phyloP scores from a whole-genome alignment of 1,139 yeast species.

The Pichiaceae sp. region DNA sequence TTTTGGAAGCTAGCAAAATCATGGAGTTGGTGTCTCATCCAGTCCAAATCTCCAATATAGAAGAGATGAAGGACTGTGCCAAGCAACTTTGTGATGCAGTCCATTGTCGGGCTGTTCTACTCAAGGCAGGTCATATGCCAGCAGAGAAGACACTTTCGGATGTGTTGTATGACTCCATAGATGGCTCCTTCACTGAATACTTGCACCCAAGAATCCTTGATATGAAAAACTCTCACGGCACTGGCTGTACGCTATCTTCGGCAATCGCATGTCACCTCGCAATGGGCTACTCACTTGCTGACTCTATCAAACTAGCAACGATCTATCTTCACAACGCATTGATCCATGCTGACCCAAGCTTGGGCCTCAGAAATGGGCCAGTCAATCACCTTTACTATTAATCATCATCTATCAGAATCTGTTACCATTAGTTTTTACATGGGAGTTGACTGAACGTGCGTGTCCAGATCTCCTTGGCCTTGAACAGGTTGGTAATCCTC shows the following conservation, averaged over 20 bases:
- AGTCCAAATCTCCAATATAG: too few relatives aligned
- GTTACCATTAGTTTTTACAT: constrained; percentile 3
- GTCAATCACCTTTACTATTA: constrained; percentile 41
- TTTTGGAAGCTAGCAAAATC: constrained; percentile 51
- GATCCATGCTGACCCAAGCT: constrained; percentile 23
- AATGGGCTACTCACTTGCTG: constrained; percentile 32
- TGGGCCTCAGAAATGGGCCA: constrained; percentile 45
- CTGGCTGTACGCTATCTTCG: constrained; percentile 83
- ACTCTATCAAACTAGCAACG: constrained; percentile 50
- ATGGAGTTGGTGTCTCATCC: constrained; percentile 14
- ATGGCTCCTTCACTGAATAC: constrained; percentile 33
- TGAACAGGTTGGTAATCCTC: constrained; percentile 68
- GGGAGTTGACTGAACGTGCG: constrained; percentile 39
- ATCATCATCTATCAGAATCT: not conserved
- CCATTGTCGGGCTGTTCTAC: constrained; percentile 11
- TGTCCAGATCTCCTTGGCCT: constrained; percentile 57
- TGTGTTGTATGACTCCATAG: constrained; percentile 39
- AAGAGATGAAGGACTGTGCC: constrained; percentile 5
- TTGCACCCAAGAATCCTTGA: constrained; percentile 33
- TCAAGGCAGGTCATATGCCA: constrained; percentile 12
- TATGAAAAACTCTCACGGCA: constrained; percentile 67
- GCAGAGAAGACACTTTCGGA: constrained; percentile 30
- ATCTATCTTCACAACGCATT: constrained; percentile 67
- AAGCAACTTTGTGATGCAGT: constrained; percentile 4
- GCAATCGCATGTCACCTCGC: constrained; percentile 74